These are phyloP conservation scores for Echites panduratus DNA, from an alignment of 257 asterid species.

Conservation along the genomic window DNA sequence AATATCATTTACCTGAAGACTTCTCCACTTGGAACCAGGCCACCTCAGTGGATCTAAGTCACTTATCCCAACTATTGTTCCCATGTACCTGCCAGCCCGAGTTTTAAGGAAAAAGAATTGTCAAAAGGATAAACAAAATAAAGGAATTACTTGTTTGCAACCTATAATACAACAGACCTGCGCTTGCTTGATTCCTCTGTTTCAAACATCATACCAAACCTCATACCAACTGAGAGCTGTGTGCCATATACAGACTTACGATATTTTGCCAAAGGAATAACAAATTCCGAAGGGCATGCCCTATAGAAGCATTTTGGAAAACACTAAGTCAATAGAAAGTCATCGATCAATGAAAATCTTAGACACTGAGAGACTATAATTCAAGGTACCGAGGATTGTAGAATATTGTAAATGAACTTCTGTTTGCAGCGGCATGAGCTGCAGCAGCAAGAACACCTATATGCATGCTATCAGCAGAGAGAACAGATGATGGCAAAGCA, in stretches of 20 bases:
- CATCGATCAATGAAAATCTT: neutral
- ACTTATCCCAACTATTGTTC: conserved; percentile 65
- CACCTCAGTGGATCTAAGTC: conserved; percentile 89
- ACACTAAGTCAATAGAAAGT: neutral
- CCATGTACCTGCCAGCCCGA: conserved; percentile 62
- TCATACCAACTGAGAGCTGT: conserved; percentile 79
- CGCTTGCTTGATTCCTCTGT: conserved; percentile 93
- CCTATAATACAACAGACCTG: conserved; percentile 37
- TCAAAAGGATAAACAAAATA: neutral
- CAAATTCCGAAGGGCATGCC: conserved; percentile 94
- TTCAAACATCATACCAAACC: conserved; percentile 98
- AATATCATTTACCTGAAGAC: conserved; percentile 60
- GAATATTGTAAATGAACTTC: conserved; percentile 79
- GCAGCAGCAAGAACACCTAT: conserved; percentile 98
- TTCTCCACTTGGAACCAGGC: conserved; percentile 96
- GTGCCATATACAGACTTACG: conserved; percentile 67
- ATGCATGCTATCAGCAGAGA: conserved; percentile 99
- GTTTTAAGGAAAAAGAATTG: neutral
- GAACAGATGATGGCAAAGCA: conserved; percentile 79
- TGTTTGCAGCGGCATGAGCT: conserved; percentile 92
- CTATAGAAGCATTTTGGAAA: conserved; percentile 31
- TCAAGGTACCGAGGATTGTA: conserved; percentile 77
- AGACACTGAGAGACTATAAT: neutral
- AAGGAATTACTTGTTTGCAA: neutral
- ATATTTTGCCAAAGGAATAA: conserved; percentile 64